A percentile compares a stretch with the other conserved stretches of the same genome.
These are phyloP conservation scores for Ceratobasidium sp. DNA, from an alignment of 1,284 basidiomycete genomes.

Conservation along the genomic window DNA sequence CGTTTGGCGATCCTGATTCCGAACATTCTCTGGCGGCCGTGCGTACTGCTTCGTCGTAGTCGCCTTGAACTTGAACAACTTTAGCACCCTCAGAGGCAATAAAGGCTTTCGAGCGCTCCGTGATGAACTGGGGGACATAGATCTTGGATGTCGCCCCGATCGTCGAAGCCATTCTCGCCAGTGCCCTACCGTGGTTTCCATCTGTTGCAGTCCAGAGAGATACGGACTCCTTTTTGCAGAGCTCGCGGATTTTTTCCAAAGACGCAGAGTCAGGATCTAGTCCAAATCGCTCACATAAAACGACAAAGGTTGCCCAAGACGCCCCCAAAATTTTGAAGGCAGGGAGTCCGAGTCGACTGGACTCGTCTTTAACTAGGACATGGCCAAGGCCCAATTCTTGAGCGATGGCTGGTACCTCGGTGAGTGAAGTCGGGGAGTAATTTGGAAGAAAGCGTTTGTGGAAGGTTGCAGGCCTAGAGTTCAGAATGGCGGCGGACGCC, in stretches of 20 bases:
- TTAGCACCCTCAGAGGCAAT: slow-evolving; percentile 30
- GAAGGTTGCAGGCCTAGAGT: not conserved
- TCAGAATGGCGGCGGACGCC: no score
- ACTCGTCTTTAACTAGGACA: slow-evolving; percentile 42
- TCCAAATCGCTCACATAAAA: slow-evolving; percentile 8
- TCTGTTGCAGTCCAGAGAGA: slow-evolving; percentile 41
- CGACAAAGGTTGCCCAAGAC: slow-evolving; percentile 39
- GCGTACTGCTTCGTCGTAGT: slow-evolving; percentile 39
- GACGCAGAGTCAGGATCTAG: slow-evolving; percentile 1
- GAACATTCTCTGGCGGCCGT: slow-evolving; percentile 9
- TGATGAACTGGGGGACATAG: slow-evolving; percentile 30
- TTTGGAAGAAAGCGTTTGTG: slow-evolving; percentile 27
- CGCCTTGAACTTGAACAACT: slow-evolving; percentile 4
- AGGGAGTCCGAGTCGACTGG: slow-evolving; percentile 39
- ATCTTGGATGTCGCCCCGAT: slow-evolving; percentile 25
- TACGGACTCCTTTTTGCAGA: not conserved
- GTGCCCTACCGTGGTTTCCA: slow-evolving; percentile 44
- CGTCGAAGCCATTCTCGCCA: slow-evolving; percentile 39
- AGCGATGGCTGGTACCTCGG: slow-evolving; percentile 18
- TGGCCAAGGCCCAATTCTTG: slow-evolving; percentile 25
- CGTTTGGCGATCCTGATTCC: slow-evolving; percentile 1
- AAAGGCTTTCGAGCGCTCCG: slow-evolving; percentile 15
- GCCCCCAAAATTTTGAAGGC: slow-evolving; percentile 45
- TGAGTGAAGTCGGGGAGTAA: slow-evolving; percentile 33
- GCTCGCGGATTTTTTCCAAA: slow-evolving; percentile 1